Evolutionary conservation across 2,329 filamentous ascomycete genomes (phyloP).

Genomic region (Colletotrichum godetiae): DNA sequence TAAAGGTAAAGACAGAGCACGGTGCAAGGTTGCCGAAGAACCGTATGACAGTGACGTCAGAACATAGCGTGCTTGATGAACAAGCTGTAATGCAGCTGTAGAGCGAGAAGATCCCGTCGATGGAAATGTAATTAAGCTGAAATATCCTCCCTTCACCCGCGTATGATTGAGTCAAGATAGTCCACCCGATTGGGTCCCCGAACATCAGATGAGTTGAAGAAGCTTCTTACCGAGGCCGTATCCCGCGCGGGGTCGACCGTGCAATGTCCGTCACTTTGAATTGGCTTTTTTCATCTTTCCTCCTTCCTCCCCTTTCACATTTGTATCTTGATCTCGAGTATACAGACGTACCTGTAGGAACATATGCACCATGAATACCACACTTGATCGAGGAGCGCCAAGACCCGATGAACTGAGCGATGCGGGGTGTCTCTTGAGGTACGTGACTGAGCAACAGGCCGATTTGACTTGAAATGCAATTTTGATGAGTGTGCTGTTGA

Average conservation of each 20-base stretch:
- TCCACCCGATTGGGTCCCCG: neutral
- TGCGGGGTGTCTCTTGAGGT: conserved; percentile 18
- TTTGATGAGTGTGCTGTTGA: neutral
- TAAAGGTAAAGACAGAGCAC: neutral
- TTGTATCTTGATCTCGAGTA: neutral
- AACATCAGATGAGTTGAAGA: conserved; percentile 7
- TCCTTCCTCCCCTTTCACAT: neutral
- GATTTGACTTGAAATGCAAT: neutral
- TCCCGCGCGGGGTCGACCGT: neutral
- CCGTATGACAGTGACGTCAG: neutral
- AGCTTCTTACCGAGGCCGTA: neutral
- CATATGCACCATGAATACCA: conserved; percentile 4
- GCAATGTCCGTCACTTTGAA: neutral
- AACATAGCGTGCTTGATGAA: neutral
- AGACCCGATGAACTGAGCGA: conserved; percentile 21
- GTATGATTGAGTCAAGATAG: neutral
- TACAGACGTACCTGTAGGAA: neutral
- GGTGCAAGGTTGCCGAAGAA: neutral
- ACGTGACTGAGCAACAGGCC: neutral
- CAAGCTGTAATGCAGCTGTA: neutral
- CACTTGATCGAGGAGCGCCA: conserved; percentile 14
- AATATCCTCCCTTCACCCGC: neutral
- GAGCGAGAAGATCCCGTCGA: too few species aligned
- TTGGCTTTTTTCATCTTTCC: neutral
- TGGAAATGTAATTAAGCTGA: neutral